phyloP scores from a whole-genome alignment of 2,329 filamentous ascomycete species.

The Passalora sequoiae region DNA sequence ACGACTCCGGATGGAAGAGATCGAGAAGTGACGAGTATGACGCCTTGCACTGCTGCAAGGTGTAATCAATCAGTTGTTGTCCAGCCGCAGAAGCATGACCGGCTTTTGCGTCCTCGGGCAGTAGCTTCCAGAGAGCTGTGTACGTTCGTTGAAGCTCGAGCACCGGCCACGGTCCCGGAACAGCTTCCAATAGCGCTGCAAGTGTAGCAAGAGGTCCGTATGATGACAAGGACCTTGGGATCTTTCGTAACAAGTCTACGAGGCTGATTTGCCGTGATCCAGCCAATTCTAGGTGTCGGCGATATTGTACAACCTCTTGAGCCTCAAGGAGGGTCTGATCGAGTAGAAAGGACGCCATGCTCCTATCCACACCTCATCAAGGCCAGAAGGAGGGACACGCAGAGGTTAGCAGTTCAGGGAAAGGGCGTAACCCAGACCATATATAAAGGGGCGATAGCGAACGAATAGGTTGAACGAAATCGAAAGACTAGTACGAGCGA shows the following conservation, averaged over 20 bases:
- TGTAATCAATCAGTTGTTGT: constrained; percentile 19
- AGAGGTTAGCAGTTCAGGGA: background rate
- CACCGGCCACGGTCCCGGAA: constrained; percentile 28
- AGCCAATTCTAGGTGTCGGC: constrained; percentile 10
- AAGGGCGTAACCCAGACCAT: too few species aligned
- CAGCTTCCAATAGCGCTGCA: constrained; percentile 21
- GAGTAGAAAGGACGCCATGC: constrained; percentile 15
- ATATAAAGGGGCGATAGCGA: too few species aligned
- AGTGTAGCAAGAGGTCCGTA: constrained; percentile 26
- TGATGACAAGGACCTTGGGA: constrained; percentile 22
- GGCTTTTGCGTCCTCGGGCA: constrained; percentile 37
- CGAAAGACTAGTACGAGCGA: background rate
- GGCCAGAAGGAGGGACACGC: too few species aligned
- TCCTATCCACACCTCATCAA: constrained; percentile 2
- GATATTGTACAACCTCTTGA: constrained; percentile 10
- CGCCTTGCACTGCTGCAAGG: constrained; percentile 25
- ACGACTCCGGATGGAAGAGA: constrained; percentile 24
- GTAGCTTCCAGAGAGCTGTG: constrained; percentile 34
- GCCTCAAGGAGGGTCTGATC: constrained; percentile 10
- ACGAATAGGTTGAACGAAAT: too few species aligned
- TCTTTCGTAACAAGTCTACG: constrained; percentile 13
- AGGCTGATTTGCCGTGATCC: constrained; percentile 3
- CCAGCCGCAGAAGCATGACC: constrained; percentile 18
- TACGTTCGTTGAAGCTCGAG: constrained; percentile 33
- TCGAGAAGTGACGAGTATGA: constrained; percentile 28